Evolutionary conservation across 805 yeast species (phyloP), one percentile per base, ranked within the genome.

Genomic region (Lipomyces sp.): DNA sequence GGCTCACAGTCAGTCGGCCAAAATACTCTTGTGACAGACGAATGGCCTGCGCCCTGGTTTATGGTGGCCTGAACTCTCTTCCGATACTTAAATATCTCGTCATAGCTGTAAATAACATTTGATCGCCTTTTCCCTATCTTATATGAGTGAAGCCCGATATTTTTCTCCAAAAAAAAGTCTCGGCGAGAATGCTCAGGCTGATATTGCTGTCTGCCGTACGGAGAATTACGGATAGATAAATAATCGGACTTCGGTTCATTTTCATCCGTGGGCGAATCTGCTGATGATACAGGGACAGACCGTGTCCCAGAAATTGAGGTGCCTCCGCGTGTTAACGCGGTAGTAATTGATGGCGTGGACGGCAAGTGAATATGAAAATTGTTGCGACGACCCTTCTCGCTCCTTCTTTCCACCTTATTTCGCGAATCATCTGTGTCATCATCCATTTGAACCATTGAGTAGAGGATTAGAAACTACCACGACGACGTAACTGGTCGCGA

Each of bases 401-500:
- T 15, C 39, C 24, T 29, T 18, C 4, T n/a, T 55, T 45, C 35
- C 35, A 15, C 10, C 13, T n/a, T 55, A 55, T 34, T 34, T 11
- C 11, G 35, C 24, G 7, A 4, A 11, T 8, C 35, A 1, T 42
- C 32, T 24, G 10, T 42, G 32, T 37, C 60, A 42, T 32, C 33
- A 29, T 29, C 37, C 64, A 61, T 56, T 33, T 15, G 24, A 29
- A 11, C 35, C n/a, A 53, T 53, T 29, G 15, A 59, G 18, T 24
- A 15, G 45, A 18, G 8, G 39, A 2, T 62, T 62, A 72, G 48
- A 73, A 70, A 45, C 75, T 73, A 4, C 75, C 75, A 7, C 75
- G 69, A 10, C 75, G 73, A 33, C 74, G 66, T 11, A 73, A 63
- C 54, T 73, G 75, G 61, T 73, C 74, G 5, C 72, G 64, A 15